phyloP scores from a whole-genome alignment of 1,139 yeast genomes.

The Debaryomyces sp. region DNA sequence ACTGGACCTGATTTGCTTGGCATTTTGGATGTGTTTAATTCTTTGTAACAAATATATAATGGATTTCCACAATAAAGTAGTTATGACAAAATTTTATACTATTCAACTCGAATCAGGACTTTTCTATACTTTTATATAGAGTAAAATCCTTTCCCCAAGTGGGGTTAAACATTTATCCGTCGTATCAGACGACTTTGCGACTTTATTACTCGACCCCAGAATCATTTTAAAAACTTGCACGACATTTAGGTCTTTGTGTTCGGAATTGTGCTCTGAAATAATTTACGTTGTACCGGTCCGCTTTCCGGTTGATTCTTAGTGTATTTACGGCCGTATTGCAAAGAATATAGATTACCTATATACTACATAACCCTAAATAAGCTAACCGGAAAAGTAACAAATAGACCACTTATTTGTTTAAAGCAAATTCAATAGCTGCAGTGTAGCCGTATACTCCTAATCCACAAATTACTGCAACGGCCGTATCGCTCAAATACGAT shows the following conservation, averaged over 20 bases:
- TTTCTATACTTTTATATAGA: neutral
- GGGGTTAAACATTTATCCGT: conserved; percentile 3
- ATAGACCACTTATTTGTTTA: neutral
- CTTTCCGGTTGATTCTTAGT: neutral
- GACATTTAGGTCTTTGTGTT: neutral
- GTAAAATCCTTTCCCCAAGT: neutral
- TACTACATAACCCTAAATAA: neutral
- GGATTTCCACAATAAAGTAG: neutral
- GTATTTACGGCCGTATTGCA: neutral
- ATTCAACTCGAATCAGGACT: neutral
- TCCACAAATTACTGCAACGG: conserved; percentile 51
- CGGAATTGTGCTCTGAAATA: neutral
- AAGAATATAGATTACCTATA: neutral
- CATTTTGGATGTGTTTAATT: neutral
- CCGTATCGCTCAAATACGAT: conserved; percentile 50
- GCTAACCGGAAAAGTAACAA: neutral
- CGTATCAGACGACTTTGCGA: neutral
- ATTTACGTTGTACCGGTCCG: neutral
- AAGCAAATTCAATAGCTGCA: conserved; percentile 49
- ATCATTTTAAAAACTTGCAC: neutral
- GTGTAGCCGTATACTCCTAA: conserved; percentile 53
- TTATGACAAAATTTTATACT: neutral
- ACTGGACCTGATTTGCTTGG: conserved; percentile 3
- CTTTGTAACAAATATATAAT: neutral
- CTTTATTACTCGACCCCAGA: neutral